Evolutionary conservation across 257 asterid genomes (phyloP).

Genomic region (Solanum ossicruentum): DNA sequence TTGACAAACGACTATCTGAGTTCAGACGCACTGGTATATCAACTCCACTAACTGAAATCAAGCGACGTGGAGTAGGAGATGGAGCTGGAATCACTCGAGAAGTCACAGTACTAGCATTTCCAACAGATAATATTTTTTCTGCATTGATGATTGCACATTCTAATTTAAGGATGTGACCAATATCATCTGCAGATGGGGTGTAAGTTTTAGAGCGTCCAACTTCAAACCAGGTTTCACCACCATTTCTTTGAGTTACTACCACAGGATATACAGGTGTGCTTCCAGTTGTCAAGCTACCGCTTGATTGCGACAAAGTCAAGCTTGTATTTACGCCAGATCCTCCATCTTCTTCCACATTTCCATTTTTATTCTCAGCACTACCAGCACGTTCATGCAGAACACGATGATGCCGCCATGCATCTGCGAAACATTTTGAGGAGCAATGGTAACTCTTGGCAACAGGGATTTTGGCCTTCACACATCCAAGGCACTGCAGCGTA

Average conservation of each 20-base stretch:
- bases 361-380: constrained; percentile 57
- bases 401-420: constrained; percentile 96
- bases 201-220: constrained; percentile 72
- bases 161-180: constrained; percentile 79
- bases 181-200: constrained; percentile 89
- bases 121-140: constrained; percentile 49
- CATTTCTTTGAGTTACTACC: constrained; percentile 57
- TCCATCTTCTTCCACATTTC: constrained; percentile 79
- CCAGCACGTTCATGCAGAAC: constrained; percentile 90
- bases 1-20: constrained; percentile 36
- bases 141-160: constrained; percentile 74
- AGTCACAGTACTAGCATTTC: constrained; percentile 53
- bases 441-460: constrained; percentile 86
- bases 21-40: constrained; percentile 57
- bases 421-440: constrained; percentile 79
- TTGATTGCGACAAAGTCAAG: constrained; percentile 42
- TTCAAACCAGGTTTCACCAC: constrained; percentile 93
- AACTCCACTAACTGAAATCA: constrained; percentile 56
- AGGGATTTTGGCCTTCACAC: constrained; percentile 84
- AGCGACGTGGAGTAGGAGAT: constrained; percentile 77
- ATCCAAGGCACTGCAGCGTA: constrained; percentile 81
- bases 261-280: constrained; percentile 54
- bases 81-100: constrained; percentile 99
- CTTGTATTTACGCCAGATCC: constrained; percentile 34
- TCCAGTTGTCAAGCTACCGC: constrained; percentile 47